Percentiles rank a stretch among this genome's conserved stretches.
These are phyloP conservation scores for Aspergillus hiratsukae DNA, from an alignment of 2,329 filamentous ascomycete genomes.

Conservation along the genomic window DNA sequence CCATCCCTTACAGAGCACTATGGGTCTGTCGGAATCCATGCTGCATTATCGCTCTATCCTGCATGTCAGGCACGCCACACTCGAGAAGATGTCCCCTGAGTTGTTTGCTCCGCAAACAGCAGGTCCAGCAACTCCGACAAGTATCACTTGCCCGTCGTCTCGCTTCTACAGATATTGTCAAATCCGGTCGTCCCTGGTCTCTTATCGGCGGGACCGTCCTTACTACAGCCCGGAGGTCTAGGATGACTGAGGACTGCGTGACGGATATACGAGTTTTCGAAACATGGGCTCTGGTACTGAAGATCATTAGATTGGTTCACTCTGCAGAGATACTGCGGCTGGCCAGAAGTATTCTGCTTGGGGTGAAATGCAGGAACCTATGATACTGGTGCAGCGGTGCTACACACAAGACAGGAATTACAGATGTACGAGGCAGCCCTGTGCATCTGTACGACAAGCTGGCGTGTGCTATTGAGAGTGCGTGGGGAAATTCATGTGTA, in stretches of 20 bases:
- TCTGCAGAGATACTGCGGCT: not conserved
- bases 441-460: not conserved
- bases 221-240: not conserved
- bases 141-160: not conserved
- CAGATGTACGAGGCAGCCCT: not conserved
- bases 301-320: not conserved
- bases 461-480: not conserved
- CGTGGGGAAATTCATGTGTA: too few species aligned
- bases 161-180: not conserved
- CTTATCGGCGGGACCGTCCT: not conserved
- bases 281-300: not conserved
- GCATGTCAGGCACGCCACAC: not conserved
- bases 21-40: not conserved
- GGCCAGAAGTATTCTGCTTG: not conserved
- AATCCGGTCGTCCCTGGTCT: not conserved
- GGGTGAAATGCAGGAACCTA: not conserved
- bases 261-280: not conserved
- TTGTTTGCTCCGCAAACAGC: too few species aligned
- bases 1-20: not conserved
- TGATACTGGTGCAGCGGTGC: not conserved
- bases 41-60: not conserved
- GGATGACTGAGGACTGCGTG: not conserved
- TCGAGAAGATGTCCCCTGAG: too few species aligned
- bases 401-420: too few species aligned
- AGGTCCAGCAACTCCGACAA: too few species aligned